Percentiles rank a stretch among this genome's conserved stretches.
Evolutionary conservation across 768 basidiomycete species (phyloP).

Genomic region (Podaxis mareebaensis): DNA sequence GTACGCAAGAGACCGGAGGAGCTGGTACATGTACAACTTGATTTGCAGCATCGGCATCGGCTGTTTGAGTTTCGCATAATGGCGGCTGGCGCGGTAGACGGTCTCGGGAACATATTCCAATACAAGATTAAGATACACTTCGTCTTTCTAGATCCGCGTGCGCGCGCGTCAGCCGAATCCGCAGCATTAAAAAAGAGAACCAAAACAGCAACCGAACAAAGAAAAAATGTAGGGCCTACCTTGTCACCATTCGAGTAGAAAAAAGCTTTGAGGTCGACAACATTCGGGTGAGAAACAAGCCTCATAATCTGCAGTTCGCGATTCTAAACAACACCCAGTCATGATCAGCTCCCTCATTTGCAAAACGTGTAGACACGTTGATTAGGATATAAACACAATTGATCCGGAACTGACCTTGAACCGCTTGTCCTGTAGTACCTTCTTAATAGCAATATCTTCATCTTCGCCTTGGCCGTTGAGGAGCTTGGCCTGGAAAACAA

Average conservation of each 20-base stretch:
- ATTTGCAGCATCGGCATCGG: slow-evolving; percentile 99
- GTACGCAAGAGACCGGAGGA: slow-evolving; percentile 96
- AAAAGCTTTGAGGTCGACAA: slow-evolving; percentile 96
- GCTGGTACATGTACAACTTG: slow-evolving; percentile 99
- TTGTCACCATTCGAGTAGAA: slow-evolving; percentile 99
- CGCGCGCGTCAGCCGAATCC: neutral
- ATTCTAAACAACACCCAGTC: slow-evolving; percentile 56
- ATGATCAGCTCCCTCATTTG: slow-evolving; percentile 4
- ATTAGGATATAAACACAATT: slow-evolving; percentile 22
- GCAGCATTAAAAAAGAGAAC: neutral
- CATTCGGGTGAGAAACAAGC: slow-evolving; percentile 94
- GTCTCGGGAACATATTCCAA: slow-evolving; percentile 99
- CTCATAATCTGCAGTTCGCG: slow-evolving; percentile 99
- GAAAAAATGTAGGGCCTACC: slow-evolving; percentile 50
- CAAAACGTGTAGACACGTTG: slow-evolving; percentile 13
- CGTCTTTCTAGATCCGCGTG: slow-evolving; percentile 77
- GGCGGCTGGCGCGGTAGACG: slow-evolving; percentile 97
- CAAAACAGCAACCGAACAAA: neutral
- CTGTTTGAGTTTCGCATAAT: slow-evolving; percentile 99
- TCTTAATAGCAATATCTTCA: slow-evolving; percentile 99
- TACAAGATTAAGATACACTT: slow-evolving; percentile 99
- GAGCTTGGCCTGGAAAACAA: slow-evolving; percentile 95
- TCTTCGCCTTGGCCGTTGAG: slow-evolving; percentile 61
- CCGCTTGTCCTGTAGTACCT: slow-evolving; percentile 99
- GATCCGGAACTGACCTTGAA: slow-evolving; percentile 83